These are phyloP conservation scores for Phaeosphaeria sp. DNA, from an alignment of 2,329 filamentous ascomycete species.

Conservation along the genomic window DNA sequence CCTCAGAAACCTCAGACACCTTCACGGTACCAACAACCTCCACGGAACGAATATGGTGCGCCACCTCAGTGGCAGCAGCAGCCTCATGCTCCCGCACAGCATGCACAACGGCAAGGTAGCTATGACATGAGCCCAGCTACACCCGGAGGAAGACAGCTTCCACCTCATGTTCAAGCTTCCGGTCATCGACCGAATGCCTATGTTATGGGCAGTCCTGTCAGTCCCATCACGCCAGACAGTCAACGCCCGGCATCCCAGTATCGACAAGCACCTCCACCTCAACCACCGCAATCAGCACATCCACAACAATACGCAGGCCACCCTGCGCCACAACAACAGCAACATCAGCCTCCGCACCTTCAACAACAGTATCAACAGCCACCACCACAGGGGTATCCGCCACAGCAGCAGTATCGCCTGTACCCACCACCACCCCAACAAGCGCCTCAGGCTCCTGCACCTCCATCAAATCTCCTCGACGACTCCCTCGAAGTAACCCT, in stretches of 20 bases:
- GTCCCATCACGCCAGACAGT: slow-evolving; percentile 43
- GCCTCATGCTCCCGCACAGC: slow-evolving; percentile 14
- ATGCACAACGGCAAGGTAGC: slow-evolving; percentile 27
- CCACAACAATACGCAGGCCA: slow-evolving; percentile 15
- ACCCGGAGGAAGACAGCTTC: slow-evolving; percentile 32
- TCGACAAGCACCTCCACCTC: slow-evolving; percentile 11
- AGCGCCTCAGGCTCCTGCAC: slow-evolving; percentile 21
- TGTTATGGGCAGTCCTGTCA: slow-evolving; percentile 45
- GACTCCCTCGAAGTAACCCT: slow-evolving; percentile 68
- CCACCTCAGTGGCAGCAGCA: slow-evolving; percentile 28
- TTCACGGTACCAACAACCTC: slow-evolving; percentile 26
- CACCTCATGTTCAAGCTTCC: slow-evolving; percentile 38
- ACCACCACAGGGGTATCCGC: slow-evolving; percentile 20
- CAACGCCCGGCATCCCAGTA: slow-evolving; percentile 30
- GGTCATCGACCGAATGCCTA: slow-evolving; percentile 25
- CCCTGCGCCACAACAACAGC: slow-evolving; percentile 15
- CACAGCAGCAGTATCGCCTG: slow-evolving; percentile 30
- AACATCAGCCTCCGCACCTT: slow-evolving; percentile 6
- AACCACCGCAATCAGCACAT: slow-evolving; percentile 10
- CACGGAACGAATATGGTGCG: slow-evolving; percentile 24
- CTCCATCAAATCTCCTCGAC: slow-evolving; percentile 63
- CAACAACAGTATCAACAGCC: slow-evolving; percentile 23
- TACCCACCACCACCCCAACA: slow-evolving; percentile 44
- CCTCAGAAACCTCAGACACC: slow-evolving; percentile 31
- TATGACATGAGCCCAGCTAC: slow-evolving; percentile 36